phyloP scores from a whole-genome alignment of 1,139 yeast genomes.

The Arxiozyma slooffiae region DNA sequence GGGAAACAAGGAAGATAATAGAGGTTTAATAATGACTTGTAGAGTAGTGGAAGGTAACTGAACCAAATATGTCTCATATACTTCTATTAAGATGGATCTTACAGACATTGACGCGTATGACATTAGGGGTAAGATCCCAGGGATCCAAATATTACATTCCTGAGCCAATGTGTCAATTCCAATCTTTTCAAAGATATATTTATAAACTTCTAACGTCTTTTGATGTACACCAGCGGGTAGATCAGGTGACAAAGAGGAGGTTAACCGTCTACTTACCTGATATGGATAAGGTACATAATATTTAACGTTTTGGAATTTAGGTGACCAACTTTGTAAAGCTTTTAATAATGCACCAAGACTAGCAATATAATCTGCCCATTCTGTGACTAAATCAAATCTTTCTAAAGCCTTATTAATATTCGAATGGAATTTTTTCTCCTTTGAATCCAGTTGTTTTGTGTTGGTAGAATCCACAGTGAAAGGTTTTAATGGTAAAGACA shows the following conservation, averaged over 20 bases:
- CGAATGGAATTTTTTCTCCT: slow-evolving; percentile 57
- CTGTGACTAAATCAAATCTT: slow-evolving; percentile 76
- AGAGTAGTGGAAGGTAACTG: slow-evolving; percentile 42
- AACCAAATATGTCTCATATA: slow-evolving; percentile 49
- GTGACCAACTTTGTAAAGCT: slow-evolving; percentile 52
- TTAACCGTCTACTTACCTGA: slow-evolving; percentile 29
- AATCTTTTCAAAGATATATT: slow-evolving; percentile 53
- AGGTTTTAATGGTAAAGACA: slow-evolving; percentile 29
- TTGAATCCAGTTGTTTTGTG: slow-evolving; percentile 35
- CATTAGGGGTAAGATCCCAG: slow-evolving; percentile 79
- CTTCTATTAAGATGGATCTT: slow-evolving; percentile 59
- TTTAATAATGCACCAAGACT: slow-evolving; percentile 71
- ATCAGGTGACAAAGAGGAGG: slow-evolving; percentile 58
- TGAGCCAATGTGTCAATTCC: slow-evolving; percentile 43
- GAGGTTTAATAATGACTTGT: slow-evolving; percentile 51
- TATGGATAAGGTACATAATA: slow-evolving; percentile 37
- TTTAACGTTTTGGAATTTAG: slow-evolving; percentile 44
- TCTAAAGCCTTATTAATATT: slow-evolving; percentile 65
- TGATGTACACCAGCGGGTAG: slow-evolving; percentile 95
- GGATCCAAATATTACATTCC: slow-evolving; percentile 65
- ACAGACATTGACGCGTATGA: slow-evolving; percentile 83
- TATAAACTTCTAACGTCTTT: slow-evolving; percentile 71
- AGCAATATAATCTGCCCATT: slow-evolving; percentile 97
- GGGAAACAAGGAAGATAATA: slow-evolving; percentile 65
- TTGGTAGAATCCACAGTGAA: slow-evolving; percentile 25